These are phyloP conservation scores for Suhomyces chickasaworum DNA, from an alignment of 1,139 yeast genomes.

Conservation along the genomic window DNA sequence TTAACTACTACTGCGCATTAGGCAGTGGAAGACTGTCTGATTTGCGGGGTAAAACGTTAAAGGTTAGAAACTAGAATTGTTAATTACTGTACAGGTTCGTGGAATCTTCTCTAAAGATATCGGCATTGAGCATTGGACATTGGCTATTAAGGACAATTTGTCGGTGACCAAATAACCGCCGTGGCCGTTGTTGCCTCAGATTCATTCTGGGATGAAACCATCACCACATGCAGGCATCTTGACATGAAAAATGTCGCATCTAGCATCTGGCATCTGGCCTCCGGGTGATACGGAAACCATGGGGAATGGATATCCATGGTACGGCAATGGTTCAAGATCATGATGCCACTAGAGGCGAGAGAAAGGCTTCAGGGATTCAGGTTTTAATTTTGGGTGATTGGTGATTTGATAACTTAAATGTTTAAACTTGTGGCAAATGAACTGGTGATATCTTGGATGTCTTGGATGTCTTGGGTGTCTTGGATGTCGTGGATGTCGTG, in stretches of 20 bases:
- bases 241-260: neutral
- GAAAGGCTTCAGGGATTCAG: neutral
- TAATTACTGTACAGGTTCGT: neutral
- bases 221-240: neutral
- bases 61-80: neutral
- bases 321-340: neutral
- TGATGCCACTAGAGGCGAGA: neutral
- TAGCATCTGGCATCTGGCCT: neutral
- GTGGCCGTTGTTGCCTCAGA: slow-evolving; percentile 3
- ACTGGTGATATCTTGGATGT: slow-evolving; percentile 50
- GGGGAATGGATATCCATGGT: neutral
- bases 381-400: neutral
- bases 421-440: slow-evolving; percentile 48
- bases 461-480: slow-evolving; percentile 14
- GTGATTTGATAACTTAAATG: slow-evolving; percentile 2
- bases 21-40: neutral
- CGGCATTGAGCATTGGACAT: no score
- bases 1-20: neutral
- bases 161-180: neutral
- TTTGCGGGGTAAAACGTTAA: neutral
- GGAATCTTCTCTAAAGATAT: neutral
- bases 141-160: neutral
- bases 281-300: neutral
- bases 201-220: slow-evolving; percentile 4
- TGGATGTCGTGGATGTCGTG: no score